Percentiles rank a stretch among this genome's conserved stretches.
Conservation (phyloP, 78 protist species). For the Dictyostelium purpureum region DNA sequence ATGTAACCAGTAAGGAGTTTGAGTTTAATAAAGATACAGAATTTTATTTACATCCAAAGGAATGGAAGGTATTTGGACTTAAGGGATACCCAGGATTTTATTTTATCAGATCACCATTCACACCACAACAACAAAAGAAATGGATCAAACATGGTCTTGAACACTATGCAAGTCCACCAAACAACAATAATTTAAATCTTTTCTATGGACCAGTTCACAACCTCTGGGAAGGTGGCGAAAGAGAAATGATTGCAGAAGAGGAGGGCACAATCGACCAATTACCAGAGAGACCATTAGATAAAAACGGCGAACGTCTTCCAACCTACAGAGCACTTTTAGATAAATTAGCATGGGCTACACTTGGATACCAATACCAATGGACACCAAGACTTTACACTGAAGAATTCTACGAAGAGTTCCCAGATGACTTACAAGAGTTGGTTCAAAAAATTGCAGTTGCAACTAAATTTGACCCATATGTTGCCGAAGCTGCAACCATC, state of each 20-base stretch:
- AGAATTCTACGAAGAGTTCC: slow-evolving; percentile 56
- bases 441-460: slow-evolving; percentile 56
- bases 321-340: slow-evolving; percentile 39
- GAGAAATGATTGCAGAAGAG: slow-evolving; percentile 6
- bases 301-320: slow-evolving; percentile 68
- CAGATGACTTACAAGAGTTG: slow-evolving; percentile 40
- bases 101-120: slow-evolving; percentile 62
- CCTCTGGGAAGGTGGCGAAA: slow-evolving; percentile 45
- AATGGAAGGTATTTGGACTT: slow-evolving; percentile 68
- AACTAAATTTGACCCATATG: slow-evolving; percentile 48
- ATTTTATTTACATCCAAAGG: slow-evolving; percentile 39
- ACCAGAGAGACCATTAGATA: slow-evolving; percentile 57
- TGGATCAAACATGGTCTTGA: slow-evolving; percentile 74
- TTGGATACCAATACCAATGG: slow-evolving; percentile 85
- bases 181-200: slow-evolving; percentile 27
- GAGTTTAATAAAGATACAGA: slow-evolving; percentile 16
- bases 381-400: slow-evolving; percentile 63
- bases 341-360: slow-evolving; percentile 70
- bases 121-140: slow-evolving; percentile 43
- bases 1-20: neutral
- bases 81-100: slow-evolving; percentile 70
- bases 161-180: slow-evolving; percentile 43
- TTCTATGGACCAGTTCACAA: slow-evolving; percentile 36
- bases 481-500: slow-evolving; percentile 76
- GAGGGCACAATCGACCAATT: neutral